Evolutionary conservation across 78 protist genomes (phyloP).

Genomic region (Polysphondylium violaceum): DNA sequence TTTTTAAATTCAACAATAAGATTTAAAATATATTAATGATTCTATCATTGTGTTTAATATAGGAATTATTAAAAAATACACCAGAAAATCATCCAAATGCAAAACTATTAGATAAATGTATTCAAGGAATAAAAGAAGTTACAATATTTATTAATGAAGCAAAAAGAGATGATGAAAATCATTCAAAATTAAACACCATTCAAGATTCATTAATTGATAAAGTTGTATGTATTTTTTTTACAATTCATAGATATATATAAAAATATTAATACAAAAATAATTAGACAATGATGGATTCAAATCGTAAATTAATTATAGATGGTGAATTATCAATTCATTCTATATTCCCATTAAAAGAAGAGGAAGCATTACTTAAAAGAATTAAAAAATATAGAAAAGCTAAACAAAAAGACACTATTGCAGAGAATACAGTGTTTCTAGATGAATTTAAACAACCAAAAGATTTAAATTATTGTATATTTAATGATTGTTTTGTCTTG

Average conservation of each 20-base stretch:
- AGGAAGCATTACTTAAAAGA: constrained; percentile 46
- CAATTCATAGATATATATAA: neutral
- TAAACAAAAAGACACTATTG: neutral
- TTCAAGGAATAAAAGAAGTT: constrained; percentile 21
- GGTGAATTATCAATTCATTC: constrained; percentile 40
- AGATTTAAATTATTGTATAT: constrained; percentile 4
- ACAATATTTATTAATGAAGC: constrained; percentile 64
- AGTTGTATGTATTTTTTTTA: constrained; percentile 25
- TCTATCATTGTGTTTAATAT: too few relatives aligned
- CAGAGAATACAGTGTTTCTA: constrained; percentile 36
- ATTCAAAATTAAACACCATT: neutral
- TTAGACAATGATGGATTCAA: constrained; percentile 24
- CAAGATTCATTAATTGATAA: constrained; percentile 66
- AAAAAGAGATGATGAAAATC: constrained; percentile 71
- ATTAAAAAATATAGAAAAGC: constrained; percentile 20
- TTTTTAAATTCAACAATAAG: neutral
- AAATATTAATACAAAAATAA: neutral
- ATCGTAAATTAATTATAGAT: constrained; percentile 17
- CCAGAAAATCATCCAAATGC: constrained; percentile 11
- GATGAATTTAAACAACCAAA: constrained; percentile 16
- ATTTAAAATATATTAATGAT: neutral
- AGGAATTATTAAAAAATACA: constrained; percentile 47
- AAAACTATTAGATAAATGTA: constrained; percentile 28
- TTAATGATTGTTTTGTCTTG: constrained; percentile 57
- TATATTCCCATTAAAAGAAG: constrained; percentile 39